Evolutionary conservation across 2,329 filamentous ascomycete species (phyloP), one percentile per base, ranked within the genome.

Genomic region (Alternaria brassicicola): DNA sequence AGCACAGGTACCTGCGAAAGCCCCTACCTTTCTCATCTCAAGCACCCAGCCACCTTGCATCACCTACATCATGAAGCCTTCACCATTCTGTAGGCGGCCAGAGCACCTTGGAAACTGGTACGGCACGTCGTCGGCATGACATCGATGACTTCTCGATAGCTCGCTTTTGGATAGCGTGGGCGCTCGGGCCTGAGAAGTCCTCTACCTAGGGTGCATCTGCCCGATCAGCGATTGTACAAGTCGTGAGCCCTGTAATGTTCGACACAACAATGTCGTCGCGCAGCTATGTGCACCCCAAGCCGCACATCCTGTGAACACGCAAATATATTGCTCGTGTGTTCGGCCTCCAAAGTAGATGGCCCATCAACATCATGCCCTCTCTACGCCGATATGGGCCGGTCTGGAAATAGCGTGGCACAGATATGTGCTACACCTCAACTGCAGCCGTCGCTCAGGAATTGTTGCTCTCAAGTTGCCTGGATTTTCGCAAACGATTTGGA

Each of bases 1-100:
- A 61, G 61, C 59, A 67, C 57, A 33, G 41, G 43, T 62, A 60
- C 61, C 62, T 59, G 60, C 58, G 45, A 48, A 65, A 61, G 51
- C 45, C 17, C 19, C 45, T 10, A 46, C 30, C 41, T 13, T 23
- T 55, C 41, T 42, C 46, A 47, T 53, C 31, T 36, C 30, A 45
- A 50, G 41, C 33, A 35, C 36, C 41, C 51, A 55, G 49, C 50
- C 55, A 57, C 43, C 55, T 36, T 23, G 25, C 52, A 50, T 57
- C 61, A 62, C 38, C 41, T 53, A 52, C 57, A 64, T 67, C 61
- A 68, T 68, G 33, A 56, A 55, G 45, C 15, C 28, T 33, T 33
- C 41, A 36, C 31, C 6, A 36, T 33, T 25, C 43, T 6, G 31
- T 35, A 25, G 17, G 30, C 39, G 39, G 50, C 28, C 41, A 55